Evolutionary conservation across 108 stramenopile species (phyloP).

Genomic region (Aurantiochytrium sp.): DNA sequence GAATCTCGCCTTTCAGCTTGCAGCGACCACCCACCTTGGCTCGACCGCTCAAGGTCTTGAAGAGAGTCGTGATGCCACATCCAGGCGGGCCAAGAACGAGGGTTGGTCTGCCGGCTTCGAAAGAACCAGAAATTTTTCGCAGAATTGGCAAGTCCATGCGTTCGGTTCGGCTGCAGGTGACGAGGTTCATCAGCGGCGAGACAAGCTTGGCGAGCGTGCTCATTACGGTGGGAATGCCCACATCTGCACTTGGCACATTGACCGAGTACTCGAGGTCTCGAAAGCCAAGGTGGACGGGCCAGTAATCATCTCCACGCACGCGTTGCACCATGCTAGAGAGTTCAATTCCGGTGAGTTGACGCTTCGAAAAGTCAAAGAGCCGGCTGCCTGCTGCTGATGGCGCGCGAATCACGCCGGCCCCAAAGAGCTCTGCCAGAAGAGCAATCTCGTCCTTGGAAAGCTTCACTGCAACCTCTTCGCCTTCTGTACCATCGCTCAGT

Average conservation of each 20-base stretch:
- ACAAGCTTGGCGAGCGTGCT: background rate
- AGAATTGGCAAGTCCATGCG: background rate
- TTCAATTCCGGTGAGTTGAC: background rate
- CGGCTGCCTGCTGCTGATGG: background rate
- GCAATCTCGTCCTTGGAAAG: background rate
- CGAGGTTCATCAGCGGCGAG: background rate
- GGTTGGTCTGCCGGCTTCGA: constrained; percentile 65
- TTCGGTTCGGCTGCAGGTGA: background rate
- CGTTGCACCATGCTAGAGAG: background rate
- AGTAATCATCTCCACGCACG: background rate
- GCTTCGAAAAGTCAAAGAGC: background rate
- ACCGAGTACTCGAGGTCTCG: background rate
- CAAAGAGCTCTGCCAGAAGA: background rate
- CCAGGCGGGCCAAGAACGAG: constrained; percentile 74
- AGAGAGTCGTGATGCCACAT: constrained; percentile 57
- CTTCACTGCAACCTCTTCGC: background rate
- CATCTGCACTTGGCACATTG: background rate
- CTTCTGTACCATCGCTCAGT: background rate
- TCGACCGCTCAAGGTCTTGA: background rate
- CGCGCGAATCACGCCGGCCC: background rate
- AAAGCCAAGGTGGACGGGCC: background rate
- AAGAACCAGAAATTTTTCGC: background rate
- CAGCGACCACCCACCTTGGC: background rate
- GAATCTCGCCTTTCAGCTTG: background rate
- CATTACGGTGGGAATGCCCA: background rate